Evolutionary conservation across 2,329 filamentous ascomycete species (phyloP).

Genomic region (Thyridium curvatum): DNA sequence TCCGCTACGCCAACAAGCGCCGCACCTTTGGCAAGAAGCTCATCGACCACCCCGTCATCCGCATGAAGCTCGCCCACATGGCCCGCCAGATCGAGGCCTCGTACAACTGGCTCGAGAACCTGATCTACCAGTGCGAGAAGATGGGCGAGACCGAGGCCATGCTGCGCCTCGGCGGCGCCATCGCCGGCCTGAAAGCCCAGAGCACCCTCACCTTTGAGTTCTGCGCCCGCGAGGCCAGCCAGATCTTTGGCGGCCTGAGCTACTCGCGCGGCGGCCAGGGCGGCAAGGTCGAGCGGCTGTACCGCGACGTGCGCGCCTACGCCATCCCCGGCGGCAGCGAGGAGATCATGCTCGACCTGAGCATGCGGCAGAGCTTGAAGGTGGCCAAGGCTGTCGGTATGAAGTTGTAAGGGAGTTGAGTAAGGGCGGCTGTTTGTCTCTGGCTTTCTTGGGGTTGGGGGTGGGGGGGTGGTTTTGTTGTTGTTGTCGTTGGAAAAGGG

Average conservation of each 20-base stretch:
- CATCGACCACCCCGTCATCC: conserved; percentile 94
- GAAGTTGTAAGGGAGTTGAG: conserved; percentile 65
- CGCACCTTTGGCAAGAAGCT: conserved; percentile 94
- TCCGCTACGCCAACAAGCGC: conserved; percentile 97
- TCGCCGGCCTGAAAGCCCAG: conserved; percentile 91
- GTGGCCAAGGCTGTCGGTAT: conserved; percentile 90
- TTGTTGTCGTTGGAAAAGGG: no score
- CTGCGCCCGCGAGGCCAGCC: conserved; percentile 90
- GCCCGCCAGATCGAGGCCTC: conserved; percentile 93
- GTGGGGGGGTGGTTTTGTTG: no score
- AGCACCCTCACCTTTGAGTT: conserved; percentile 93
- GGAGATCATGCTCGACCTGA: conserved; percentile 98
- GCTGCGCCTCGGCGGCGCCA: conserved; percentile 89
- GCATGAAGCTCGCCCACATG: conserved; percentile 97
- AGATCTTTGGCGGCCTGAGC: conserved; percentile 93
- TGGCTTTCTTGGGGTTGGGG: no score
- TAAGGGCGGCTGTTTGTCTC: neutral
- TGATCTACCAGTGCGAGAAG: conserved; percentile 86
- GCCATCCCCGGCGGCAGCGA: conserved; percentile 93
- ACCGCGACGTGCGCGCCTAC: conserved; percentile 92
- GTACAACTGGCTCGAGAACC: conserved; percentile 94
- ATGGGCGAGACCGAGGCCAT: conserved; percentile 96
- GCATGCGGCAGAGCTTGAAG: conserved; percentile 71
- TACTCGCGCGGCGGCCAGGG: conserved; percentile 94
- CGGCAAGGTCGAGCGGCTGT: conserved; percentile 88